Percentiles rank a stretch among this genome's conserved stretches.
Evolutionary conservation across 371 early-diverging fungal species (phyloP).

Genomic region (Rhizopus stolonifer): DNA sequence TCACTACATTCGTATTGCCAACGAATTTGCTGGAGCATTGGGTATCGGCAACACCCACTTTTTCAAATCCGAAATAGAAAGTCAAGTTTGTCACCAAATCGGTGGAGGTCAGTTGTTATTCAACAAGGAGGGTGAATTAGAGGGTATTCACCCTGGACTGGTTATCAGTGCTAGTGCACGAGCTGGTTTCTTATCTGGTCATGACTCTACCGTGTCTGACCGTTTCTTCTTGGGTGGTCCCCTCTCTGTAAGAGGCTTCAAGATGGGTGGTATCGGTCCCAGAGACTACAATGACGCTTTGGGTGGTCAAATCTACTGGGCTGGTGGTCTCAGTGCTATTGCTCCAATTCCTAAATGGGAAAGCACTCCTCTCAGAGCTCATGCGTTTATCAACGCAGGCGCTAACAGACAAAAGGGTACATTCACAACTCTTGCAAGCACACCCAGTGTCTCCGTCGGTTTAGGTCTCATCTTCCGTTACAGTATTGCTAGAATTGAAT

Average conservation of each 20-base stretch:
- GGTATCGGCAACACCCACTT: conserved; percentile 73
- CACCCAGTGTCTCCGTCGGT: conserved; percentile 71
- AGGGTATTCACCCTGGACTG: conserved; percentile 36
- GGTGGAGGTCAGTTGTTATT: conserved; percentile 36
- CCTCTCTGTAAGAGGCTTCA: conserved; percentile 85
- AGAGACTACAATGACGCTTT: conserved; percentile 81
- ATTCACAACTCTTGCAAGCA: conserved; percentile 39
- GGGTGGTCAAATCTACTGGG: conserved; percentile 85
- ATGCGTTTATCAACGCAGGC: conserved; percentile 89
- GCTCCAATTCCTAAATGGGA: conserved; percentile 78
- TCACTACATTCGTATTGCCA: conserved; percentile 58
- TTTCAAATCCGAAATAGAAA: conserved; percentile 72
- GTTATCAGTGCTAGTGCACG: conserved; percentile 59
- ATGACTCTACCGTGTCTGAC: conserved; percentile 69
- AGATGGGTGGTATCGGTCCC: conserved; percentile 85
- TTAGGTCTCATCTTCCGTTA: conserved; percentile 87
- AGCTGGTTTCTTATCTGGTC: conserved; percentile 69
- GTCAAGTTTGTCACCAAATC: conserved; percentile 37
- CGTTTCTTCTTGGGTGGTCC: conserved; percentile 89
- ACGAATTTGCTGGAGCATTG: conserved; percentile 82
- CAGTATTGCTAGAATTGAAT: conserved; percentile 82
- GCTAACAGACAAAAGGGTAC: conserved; percentile 38
- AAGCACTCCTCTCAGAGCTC: conserved; percentile 69
- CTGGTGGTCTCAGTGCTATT: conserved; percentile 76
- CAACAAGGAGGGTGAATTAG: conserved; percentile 27